phyloP scores from a whole-genome alignment of 2,329 filamentous ascomycete genomes.

The Cordyceps tenuipes region DNA sequence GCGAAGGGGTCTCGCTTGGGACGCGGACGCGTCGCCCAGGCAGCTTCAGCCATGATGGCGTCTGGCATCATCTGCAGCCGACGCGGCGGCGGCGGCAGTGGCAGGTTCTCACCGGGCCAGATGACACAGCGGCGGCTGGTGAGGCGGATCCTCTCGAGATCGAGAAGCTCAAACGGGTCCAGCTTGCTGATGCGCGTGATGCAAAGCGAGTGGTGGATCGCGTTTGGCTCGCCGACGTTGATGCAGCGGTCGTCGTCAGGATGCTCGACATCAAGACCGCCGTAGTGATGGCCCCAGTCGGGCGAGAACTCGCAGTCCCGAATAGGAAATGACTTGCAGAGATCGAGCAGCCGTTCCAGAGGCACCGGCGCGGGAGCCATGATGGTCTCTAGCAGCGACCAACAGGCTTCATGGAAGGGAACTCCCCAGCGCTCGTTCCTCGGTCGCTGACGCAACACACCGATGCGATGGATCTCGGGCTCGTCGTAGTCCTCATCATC shows the following conservation, averaged over 20 bases:
- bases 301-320: not conserved
- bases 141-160: not conserved
- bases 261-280: not conserved
- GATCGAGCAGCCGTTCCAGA: not conserved
- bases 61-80: too few relatives aligned
- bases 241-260: not conserved
- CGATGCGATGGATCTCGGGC: not conserved
- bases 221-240: not conserved
- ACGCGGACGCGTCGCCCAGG: too few relatives aligned
- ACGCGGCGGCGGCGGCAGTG: too few relatives aligned
- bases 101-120: too few relatives aligned
- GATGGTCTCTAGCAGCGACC: not conserved
- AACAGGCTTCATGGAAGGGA: conserved; percentile 3
- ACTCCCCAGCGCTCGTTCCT: not conserved
- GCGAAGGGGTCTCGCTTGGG: not conserved
- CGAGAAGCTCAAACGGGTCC: not conserved
- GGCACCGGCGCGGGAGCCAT: not conserved
- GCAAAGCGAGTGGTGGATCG: not conserved
- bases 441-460: not conserved
- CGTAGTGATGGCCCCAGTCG: not conserved
- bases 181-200: not conserved
- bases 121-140: too few relatives aligned
- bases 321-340: not conserved
- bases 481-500: not conserved
- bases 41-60: too few relatives aligned